Conservation (phyloP, 2,329 filamentous ascomycete species). For the Apiospora phragmitis region DNA sequence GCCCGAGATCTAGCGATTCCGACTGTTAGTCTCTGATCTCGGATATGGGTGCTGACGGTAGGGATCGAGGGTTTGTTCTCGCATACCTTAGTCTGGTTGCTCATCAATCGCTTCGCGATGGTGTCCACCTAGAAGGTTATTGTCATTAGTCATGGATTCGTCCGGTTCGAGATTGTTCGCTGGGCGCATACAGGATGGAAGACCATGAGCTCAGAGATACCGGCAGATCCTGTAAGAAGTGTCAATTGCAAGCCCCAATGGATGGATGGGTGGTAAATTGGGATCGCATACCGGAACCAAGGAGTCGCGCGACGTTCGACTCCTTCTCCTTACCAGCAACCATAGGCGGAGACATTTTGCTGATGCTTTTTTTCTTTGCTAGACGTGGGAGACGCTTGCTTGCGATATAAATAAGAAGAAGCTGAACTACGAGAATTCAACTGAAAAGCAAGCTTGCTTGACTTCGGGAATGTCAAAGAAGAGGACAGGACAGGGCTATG, state of each 20-base stretch:
- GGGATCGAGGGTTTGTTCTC: background rate
- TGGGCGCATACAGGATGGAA: conserved; percentile 62
- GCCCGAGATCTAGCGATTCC: conserved; percentile 23
- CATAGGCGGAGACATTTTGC: conserved; percentile 64
- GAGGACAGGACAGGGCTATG: background rate
- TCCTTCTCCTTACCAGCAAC: conserved; percentile 66
- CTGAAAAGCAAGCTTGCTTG: background rate
- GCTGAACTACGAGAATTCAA: background rate
- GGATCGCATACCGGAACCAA: conserved; percentile 75
- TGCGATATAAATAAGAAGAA: background rate
- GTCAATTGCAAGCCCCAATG: background rate
- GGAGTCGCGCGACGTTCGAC: conserved; percentile 81
- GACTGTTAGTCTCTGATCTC: background rate
- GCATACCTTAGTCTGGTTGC: conserved; percentile 79
- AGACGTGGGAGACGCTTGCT: background rate
- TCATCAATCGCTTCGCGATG: conserved; percentile 98
- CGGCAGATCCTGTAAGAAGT: conserved; percentile 56
- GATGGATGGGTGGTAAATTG: too few relatives aligned
- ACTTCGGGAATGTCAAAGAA: background rate
- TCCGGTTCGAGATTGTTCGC: conserved; percentile 1
- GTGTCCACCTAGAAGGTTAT: conserved; percentile 75
- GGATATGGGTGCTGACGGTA: too few relatives aligned
- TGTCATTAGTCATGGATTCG: conserved; percentile 21
- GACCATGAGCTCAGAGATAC: conserved; percentile 64
- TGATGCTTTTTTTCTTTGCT: conserved; percentile 12